These are phyloP conservation scores for Fusarium sacchari DNA, from an alignment of 2,329 filamentous ascomycete species.

Conservation along the genomic window DNA sequence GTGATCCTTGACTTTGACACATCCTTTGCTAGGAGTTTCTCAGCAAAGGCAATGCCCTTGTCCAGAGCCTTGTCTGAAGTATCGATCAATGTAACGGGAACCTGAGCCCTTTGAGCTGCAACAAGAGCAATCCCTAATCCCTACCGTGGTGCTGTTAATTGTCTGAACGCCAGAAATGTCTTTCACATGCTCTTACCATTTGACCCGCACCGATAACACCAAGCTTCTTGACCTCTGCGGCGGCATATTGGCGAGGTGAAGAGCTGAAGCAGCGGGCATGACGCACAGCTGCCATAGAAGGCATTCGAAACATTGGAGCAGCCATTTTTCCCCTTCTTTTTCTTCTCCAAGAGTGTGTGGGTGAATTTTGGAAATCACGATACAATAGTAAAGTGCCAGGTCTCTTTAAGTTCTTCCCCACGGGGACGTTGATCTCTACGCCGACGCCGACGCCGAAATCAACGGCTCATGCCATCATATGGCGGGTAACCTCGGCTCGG, in stretches of 20 bases:
- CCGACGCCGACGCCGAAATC: background rate
- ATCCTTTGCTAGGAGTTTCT: conserved; percentile 94
- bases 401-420: conserved; percentile 24
- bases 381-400: background rate
- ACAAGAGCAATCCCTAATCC: conserved; percentile 96
- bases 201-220: conserved; percentile 95
- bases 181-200: conserved; percentile 75
- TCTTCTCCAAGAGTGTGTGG: background rate
- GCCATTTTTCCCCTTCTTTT: conserved; percentile 52
- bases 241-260: conserved; percentile 66
- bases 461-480: conserved; percentile 31
- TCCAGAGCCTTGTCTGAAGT: conserved; percentile 84
- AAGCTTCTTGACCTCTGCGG: conserved; percentile 80
- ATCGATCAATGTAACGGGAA: conserved; percentile 89
- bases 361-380: conserved; percentile 1
- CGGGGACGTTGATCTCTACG: conserved; percentile 14
- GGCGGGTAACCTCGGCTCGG: conserved; percentile 57
- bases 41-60: conserved; percentile 90
- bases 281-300: conserved; percentile 49
- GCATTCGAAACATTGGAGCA: conserved; percentile 52
- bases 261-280: conserved; percentile 74
- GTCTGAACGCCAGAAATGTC: background rate
- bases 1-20: conserved; percentile 88
- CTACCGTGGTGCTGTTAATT: conserved; percentile 57
- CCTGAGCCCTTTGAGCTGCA: conserved; percentile 82